Percentiles rank a stretch among this genome's conserved stretches.
These are phyloP conservation scores for Syncephalastrum monosporum DNA, from an alignment of 371 early-diverging fungal genomes.

Conservation along the genomic window DNA sequence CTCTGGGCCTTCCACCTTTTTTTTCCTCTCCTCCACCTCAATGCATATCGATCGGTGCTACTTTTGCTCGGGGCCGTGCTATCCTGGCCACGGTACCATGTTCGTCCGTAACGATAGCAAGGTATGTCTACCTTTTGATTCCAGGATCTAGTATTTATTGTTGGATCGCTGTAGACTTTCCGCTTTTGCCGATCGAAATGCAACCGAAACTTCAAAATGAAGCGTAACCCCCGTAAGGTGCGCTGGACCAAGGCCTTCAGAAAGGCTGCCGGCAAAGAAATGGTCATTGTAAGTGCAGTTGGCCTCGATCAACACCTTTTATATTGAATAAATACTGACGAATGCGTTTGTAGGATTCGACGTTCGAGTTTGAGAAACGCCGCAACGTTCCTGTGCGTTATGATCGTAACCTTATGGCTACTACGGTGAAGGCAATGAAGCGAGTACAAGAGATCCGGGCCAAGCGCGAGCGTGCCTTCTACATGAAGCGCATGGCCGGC, in stretches of 20 bases:
- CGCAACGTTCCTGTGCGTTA: slow-evolving; percentile 96
- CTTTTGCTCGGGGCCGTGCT: slow-evolving; percentile 98
- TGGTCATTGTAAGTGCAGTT: slow-evolving; percentile 83
- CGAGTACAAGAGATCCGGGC: slow-evolving; percentile 90
- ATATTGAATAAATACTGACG: too few species aligned
- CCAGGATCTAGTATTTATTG: background rate
- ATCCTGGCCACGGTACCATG: slow-evolving; percentile 99
- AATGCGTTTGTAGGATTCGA: slow-evolving; percentile 68
- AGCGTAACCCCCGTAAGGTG: slow-evolving; percentile 99
- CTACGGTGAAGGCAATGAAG: slow-evolving; percentile 96
- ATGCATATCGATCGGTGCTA: slow-evolving; percentile 99
- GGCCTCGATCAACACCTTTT: background rate
- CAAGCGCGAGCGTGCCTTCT: slow-evolving; percentile 89
- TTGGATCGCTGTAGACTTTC: slow-evolving; percentile 64
- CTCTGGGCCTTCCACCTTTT: too few species aligned
- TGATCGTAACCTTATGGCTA: slow-evolving; percentile 93
- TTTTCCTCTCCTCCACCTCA: too few species aligned
- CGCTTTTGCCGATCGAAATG: slow-evolving; percentile 99
- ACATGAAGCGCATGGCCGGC: slow-evolving; percentile 82
- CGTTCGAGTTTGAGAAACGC: slow-evolving; percentile 98
- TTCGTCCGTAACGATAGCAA: slow-evolving; percentile 98
- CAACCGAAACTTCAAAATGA: slow-evolving; percentile 99
- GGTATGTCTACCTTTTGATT: slow-evolving; percentile 41
- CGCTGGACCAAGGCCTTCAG: slow-evolving; percentile 99
- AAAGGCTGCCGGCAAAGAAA: slow-evolving; percentile 96